Percentiles rank a stretch among this genome's conserved stretches.
These are phyloP conservation scores for Claviceps monticola DNA, from an alignment of 2,329 filamentous ascomycete genomes.

Conservation along the genomic window DNA sequence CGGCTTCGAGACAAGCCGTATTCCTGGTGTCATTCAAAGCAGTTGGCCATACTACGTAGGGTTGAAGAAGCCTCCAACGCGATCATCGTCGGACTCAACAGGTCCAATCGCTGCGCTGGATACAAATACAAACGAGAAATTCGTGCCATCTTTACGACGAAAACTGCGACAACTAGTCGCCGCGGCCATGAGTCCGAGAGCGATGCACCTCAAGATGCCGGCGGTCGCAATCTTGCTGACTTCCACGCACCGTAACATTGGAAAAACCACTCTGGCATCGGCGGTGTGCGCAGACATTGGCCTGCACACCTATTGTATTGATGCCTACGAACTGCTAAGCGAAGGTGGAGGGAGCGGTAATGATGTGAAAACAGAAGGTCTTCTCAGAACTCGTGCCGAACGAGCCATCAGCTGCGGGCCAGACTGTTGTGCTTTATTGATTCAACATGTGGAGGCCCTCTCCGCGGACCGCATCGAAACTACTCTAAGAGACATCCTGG, in stretches of 20 bases:
- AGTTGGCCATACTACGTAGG: constrained; percentile 87
- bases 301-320: constrained; percentile 75
- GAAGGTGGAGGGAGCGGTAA: constrained; percentile 70
- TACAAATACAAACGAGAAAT: constrained; percentile 30
- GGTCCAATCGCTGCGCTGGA: constrained; percentile 29
- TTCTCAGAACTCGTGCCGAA: constrained; percentile 76
- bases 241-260: constrained; percentile 86
- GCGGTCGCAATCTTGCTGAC: constrained; percentile 78
- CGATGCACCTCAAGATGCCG: constrained; percentile 75
- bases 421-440: constrained; percentile 69
- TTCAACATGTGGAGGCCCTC: constrained; percentile 81
- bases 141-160: constrained; percentile 47
- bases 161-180: constrained; percentile 74
- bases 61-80: constrained; percentile 48
- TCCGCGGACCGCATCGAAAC: constrained; percentile 82
- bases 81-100: constrained; percentile 23
- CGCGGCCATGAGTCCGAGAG: constrained; percentile 75
- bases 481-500: constrained; percentile 69
- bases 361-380: constrained; percentile 88
- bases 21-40: constrained; percentile 63
- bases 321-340: constrained; percentile 88
- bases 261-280: constrained; percentile 67
- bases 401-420: constrained; percentile 79
- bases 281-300: constrained; percentile 79
- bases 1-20: constrained; percentile 68